A percentile compares a stretch with the other conserved stretches of the same genome.
phyloP scores from a whole-genome alignment of 805 yeast genomes.

The Komagataella pastoris region DNA sequence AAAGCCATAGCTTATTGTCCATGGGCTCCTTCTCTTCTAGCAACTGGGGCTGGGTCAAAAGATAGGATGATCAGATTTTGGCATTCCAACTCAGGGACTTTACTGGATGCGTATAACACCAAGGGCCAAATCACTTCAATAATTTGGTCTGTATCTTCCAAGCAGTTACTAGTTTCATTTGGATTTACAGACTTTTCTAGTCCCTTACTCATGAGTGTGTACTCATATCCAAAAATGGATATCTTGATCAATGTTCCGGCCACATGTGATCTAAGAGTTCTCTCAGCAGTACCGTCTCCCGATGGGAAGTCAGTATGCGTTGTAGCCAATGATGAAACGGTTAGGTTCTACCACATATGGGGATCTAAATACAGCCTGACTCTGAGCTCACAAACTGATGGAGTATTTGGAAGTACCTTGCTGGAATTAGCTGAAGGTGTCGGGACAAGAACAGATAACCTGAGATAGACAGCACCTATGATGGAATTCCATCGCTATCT shows the following conservation, averaged over 20 bases:
- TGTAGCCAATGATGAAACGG: constrained; percentile 68
- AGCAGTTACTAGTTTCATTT: constrained; percentile 65
- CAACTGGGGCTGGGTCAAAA: constrained; percentile 84
- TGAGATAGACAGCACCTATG: constrained; percentile 24
- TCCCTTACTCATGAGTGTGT: constrained; percentile 43
- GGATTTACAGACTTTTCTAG: constrained; percentile 55
- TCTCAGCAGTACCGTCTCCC: constrained; percentile 58
- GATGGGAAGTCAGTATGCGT: constrained; percentile 50
- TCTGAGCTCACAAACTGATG: constrained; percentile 24
- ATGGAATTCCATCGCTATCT: constrained; percentile 83
- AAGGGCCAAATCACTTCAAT: constrained; percentile 70
- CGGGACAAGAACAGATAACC: constrained; percentile 11
- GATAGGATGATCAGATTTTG: constrained; percentile 76
- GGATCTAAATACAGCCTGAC: constrained; percentile 21
- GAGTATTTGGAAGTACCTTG: constrained; percentile 41
- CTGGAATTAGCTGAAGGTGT: constrained; percentile 50
- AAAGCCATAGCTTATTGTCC: constrained; percentile 88
- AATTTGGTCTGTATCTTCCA: constrained; percentile 54
- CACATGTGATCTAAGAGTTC: constrained; percentile 37
- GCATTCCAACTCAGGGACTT: constrained; percentile 73
- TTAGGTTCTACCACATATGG: constrained; percentile 70
- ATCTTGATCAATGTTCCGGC: constrained; percentile 35
- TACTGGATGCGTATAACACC: constrained; percentile 42
- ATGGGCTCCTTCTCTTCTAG: constrained; percentile 69
- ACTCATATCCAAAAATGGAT: constrained; percentile 53